These are phyloP conservation scores for Didymella exigua DNA, from an alignment of 2,329 filamentous ascomycete genomes.

Conservation along the genomic window DNA sequence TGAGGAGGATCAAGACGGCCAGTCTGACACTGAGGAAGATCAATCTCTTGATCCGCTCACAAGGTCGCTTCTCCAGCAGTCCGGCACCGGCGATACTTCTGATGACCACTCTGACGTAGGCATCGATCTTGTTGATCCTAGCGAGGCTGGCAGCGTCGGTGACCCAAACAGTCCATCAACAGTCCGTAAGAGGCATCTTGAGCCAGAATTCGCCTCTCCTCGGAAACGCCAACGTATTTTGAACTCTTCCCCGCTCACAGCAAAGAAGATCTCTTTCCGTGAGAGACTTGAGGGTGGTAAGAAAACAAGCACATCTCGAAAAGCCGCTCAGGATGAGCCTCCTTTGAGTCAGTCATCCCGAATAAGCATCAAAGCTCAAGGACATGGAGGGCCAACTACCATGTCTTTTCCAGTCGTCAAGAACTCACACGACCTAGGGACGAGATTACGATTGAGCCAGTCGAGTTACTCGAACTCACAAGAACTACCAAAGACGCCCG, in stretches of 20 bases:
- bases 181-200: conserved; percentile 30
- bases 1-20: conserved; percentile 21
- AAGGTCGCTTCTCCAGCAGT: conserved; percentile 26
- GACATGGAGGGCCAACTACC: conserved; percentile 48
- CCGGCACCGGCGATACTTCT: conserved; percentile 2
- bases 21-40: conserved; percentile 29
- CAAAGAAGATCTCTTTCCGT: conserved; percentile 19
- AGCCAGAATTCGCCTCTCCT: conserved; percentile 11
- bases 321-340: conserved; percentile 10
- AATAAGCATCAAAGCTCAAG: conserved; percentile 47
- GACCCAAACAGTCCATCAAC: conserved; percentile 8
- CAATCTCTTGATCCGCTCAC: conserved; percentile 41
- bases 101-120: conserved; percentile 28
- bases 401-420: conserved; percentile 79
- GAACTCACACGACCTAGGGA: conserved; percentile 69
- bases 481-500: conserved; percentile 38
- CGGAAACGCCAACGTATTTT: conserved; percentile 25
- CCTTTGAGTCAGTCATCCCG: conserved; percentile 46
- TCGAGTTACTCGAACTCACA: conserved; percentile 59
- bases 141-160: conserved; percentile 16
- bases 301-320: background rate
- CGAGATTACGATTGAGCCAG: conserved; percentile 70
- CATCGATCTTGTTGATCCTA: conserved; percentile 25
- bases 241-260: conserved; percentile 11
- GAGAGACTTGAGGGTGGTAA: conserved; percentile 6